Conservation (phyloP, 306 rosid genomes). For the Casuarina glauca region DNA sequence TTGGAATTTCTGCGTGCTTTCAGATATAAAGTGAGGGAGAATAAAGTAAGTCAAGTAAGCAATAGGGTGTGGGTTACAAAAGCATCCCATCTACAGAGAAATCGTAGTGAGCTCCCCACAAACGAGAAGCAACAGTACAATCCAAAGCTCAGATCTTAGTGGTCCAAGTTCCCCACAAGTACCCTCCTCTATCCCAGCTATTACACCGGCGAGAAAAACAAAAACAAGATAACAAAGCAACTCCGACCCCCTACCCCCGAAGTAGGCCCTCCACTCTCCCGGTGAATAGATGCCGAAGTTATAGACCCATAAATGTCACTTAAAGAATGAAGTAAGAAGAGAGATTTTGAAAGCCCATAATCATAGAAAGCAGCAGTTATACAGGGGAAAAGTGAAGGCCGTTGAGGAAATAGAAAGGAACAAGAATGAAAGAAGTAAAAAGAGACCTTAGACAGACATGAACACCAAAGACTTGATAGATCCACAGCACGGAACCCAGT, state of each 20-base stretch:
- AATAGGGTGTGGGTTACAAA: constrained; percentile 23
- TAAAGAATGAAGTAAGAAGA: neutral
- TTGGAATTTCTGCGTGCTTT: neutral
- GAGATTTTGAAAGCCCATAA: neutral
- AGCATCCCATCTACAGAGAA: constrained; percentile 21
- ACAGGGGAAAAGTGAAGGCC: neutral
- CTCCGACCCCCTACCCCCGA: constrained; percentile 2
- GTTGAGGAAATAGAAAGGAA: neutral
- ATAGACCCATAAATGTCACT: neutral
- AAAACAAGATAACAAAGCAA: constrained; percentile 13
- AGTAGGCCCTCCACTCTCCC: neutral
- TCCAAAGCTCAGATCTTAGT: constrained; percentile 28
- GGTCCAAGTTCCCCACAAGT: constrained; percentile 29
- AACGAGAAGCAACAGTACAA: constrained; percentile 11
- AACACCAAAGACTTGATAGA: neutral
- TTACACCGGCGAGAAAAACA: neutral
- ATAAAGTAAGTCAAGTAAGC: constrained; percentile 18
- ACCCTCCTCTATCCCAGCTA: too few relatives aligned
- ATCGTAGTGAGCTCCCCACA: constrained; percentile 23
- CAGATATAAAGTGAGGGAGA: constrained; percentile 2
- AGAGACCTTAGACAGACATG: neutral
- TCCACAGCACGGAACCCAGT: neutral
- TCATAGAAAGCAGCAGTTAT: neutral
- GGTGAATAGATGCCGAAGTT: neutral
- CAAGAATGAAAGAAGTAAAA: neutral